phyloP scores from a whole-genome alignment of 2,329 filamentous ascomycete genomes.

The Lasiodiplodia sp. region DNA sequence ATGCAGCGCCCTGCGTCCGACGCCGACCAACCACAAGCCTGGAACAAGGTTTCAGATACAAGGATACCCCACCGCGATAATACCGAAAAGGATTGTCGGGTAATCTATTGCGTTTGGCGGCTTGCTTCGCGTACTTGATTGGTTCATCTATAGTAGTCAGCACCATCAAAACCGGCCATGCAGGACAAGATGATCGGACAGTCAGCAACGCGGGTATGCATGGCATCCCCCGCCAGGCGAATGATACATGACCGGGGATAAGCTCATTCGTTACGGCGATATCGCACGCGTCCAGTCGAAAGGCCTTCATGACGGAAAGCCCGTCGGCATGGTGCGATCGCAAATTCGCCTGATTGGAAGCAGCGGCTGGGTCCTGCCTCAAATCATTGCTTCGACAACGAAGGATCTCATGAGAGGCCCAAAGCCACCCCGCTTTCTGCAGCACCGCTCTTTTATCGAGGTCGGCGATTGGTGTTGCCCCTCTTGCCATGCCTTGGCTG shows the following conservation, averaged over 20 bases:
- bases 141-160: background rate
- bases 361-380: background rate
- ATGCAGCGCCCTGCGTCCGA: background rate
- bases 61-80: background rate
- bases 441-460: background rate
- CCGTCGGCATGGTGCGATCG: conserved; percentile 24
- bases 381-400: background rate
- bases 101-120: conserved; percentile 2
- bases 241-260: conserved; percentile 10
- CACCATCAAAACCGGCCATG: background rate
- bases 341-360: conserved; percentile 24
- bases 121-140: background rate
- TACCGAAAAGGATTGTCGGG: background rate
- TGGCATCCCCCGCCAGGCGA: background rate
- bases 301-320: conserved; percentile 20
- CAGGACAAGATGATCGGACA: conserved; percentile 1
- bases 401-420: conserved; percentile 10
- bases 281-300: conserved; percentile 13
- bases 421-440: conserved; percentile 22
- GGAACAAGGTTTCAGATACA: background rate
- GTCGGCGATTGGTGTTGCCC: conserved; percentile 18
- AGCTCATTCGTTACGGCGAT: conserved; percentile 3
- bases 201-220: background rate
- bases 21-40: conserved; percentile 1
- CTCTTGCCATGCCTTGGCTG: conserved; percentile 20